Base-by-base conservation (phyloP, 306 rosid genomes). In the Begonia masoniana region DNA sequence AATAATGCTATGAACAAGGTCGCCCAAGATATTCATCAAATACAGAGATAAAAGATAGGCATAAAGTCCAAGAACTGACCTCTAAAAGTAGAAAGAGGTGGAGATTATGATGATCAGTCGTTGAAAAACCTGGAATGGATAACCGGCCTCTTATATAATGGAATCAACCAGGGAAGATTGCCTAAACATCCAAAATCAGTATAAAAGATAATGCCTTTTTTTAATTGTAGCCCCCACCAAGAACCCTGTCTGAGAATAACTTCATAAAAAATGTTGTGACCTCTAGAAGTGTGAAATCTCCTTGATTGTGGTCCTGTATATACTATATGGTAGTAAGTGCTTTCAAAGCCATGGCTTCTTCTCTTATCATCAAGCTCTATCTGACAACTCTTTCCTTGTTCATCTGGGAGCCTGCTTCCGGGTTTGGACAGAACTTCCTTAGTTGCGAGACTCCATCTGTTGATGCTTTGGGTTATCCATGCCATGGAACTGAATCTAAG, bases 211-310 rank as follows among this genome's bases (percentile, higher is more conserved):
- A 10, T 45, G 13, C 13, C 1, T 10, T 45, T 12, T 7, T 45
- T 55, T 61, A 23, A 81, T 56, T 60, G 74, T 69, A 31, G 39
- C 9, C 39, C 74, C 86, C 96, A 72, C 86, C 96, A 72, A 80
- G 75, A 81, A 51, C 52, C 64, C 55, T 67, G 83, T 71, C 65
- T 61, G 54, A 13, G 26, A 62, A 58, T 68, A 67, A 19, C 61
- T 62, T 76, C 49, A 69, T 53, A 57, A 70, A 63, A 41, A 61
- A 67, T 45, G 49, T 45, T n/a, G 13, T 10, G 13, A 45, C 41
- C 71, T 50, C 81, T 43, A 68, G 60, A 68, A 81, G 62, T 54
- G 50, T 64, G 15, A 53, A 60, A 54, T 42, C 49, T 45, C 15
- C 49, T 45, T 45, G n/a, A 45, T 35, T 19, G 59, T 51, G 59